phyloP scores from a whole-genome alignment of 257 asterid genomes.

The Solanum chiquidenum region DNA sequence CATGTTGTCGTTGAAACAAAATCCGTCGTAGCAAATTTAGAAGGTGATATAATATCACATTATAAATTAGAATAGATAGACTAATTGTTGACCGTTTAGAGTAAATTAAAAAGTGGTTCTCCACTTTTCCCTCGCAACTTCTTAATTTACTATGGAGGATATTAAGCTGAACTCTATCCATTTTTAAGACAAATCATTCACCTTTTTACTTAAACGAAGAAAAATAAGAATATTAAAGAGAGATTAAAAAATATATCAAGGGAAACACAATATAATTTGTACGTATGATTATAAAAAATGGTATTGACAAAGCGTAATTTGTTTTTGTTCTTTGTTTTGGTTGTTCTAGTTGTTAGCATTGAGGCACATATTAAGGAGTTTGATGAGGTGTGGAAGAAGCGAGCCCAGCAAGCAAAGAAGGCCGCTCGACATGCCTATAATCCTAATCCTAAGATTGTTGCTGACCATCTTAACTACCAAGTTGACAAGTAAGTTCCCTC shows the following conservation, averaged over 20 bases:
- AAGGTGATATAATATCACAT: background rate
- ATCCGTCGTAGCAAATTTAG: background rate
- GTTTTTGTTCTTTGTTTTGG: slow-evolving; percentile 3
- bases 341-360: slow-evolving; percentile 1
- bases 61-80: background rate
- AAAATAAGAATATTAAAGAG: background rate
- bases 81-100: background rate
- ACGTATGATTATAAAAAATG: slow-evolving; percentile 11
- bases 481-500: slow-evolving; percentile 28
- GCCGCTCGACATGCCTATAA: slow-evolving; percentile 34
- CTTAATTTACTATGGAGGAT: no score
- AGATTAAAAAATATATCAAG: background rate
- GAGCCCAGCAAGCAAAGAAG: slow-evolving; percentile 22
- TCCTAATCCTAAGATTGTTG: slow-evolving; percentile 23
- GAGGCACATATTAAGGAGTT: slow-evolving; percentile 1
- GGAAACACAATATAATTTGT: background rate
- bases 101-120: background rate
- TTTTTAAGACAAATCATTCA: background rate
- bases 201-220: background rate
- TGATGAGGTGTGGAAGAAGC: slow-evolving; percentile 26
- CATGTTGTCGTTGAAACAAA: background rate
- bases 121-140: no score
- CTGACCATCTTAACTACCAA: slow-evolving; percentile 16
- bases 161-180: no score
- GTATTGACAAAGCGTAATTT: slow-evolving; percentile 10